phyloP scores from a whole-genome alignment of 1,284 basidiomycete species.

The Apiotrichum gamsii region DNA sequence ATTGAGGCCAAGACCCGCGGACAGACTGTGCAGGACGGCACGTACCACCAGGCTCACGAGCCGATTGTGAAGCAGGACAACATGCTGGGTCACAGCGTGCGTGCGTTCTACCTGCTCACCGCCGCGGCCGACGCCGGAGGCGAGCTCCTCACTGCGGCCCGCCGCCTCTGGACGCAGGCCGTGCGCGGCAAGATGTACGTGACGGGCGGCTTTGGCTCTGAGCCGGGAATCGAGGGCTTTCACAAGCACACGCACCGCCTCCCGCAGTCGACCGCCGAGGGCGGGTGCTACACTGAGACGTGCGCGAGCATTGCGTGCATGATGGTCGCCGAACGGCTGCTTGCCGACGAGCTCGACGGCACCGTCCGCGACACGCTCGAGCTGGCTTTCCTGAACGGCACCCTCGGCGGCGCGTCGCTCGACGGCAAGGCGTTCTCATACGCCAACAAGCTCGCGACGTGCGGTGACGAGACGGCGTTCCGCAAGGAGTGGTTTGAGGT shows the following conservation, averaged over 20 bases:
- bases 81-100: constrained; percentile 32
- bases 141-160: constrained; percentile 22
- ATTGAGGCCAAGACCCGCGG: constrained; percentile 23
- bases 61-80: constrained; percentile 25
- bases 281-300: constrained; percentile 38
- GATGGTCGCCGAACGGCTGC: constrained; percentile 34
- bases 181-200: constrained; percentile 32
- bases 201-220: constrained; percentile 33
- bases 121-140: constrained; percentile 30
- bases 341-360: constrained; percentile 22
- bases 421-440: constrained; percentile 33
- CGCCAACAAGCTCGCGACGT: constrained; percentile 33
- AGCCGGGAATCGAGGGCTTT: constrained; percentile 32
- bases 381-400: constrained; percentile 30
- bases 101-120: constrained; percentile 31
- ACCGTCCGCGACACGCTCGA: constrained; percentile 29
- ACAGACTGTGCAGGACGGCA: constrained; percentile 9
- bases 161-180: constrained; percentile 20
- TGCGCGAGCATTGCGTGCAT: constrained; percentile 36
- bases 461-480: constrained; percentile 24
- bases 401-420: constrained; percentile 28
- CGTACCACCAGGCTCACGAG: constrained; percentile 28
- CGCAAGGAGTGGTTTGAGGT: constrained; percentile 37
- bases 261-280: constrained; percentile 30
- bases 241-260: constrained; percentile 21